A percentile compares a stretch with the other conserved stretches of the same genome.
Evolutionary conservation across 192 early-diverging fungal genomes (phyloP).

Genomic region (Podila horticola): DNA sequence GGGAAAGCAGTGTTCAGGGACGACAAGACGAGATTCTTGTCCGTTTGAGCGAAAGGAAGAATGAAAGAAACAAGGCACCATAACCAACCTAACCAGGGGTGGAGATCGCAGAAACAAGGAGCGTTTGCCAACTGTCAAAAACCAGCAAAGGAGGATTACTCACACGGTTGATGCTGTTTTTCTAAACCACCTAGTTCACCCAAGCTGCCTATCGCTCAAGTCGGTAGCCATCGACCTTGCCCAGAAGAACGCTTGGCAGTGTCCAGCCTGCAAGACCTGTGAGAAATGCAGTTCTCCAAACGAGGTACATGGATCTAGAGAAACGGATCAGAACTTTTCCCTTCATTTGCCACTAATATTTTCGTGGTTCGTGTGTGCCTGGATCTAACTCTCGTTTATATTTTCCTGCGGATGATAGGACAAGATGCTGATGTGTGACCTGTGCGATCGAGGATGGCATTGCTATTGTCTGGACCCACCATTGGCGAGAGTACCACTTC

Average conservation of each 20-base stretch:
- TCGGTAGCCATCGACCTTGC: constrained; percentile 34
- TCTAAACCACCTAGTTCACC: constrained; percentile 47
- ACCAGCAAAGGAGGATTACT: too few species aligned
- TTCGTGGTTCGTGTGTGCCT: not conserved
- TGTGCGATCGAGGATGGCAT: constrained; percentile 60
- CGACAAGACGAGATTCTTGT: not conserved
- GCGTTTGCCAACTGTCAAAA: too few species aligned
- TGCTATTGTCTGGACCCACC: constrained; percentile 56
- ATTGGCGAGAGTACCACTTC: constrained; percentile 45
- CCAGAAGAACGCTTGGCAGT: constrained; percentile 59
- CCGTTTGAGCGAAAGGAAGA: too few species aligned
- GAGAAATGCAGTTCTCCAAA: constrained; percentile 53
- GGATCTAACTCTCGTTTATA: not conserved
- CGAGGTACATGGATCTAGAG: constrained; percentile 50
- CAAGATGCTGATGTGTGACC: constrained; percentile 58
- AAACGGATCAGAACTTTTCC: not conserved
- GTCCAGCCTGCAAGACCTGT: constrained; percentile 62
- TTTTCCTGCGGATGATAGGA: constrained; percentile 37
- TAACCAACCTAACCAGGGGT: too few species aligned
- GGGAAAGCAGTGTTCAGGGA: not conserved
- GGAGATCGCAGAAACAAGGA: too few species aligned
- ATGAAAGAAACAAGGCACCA: too few species aligned
- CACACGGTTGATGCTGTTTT: too few species aligned
- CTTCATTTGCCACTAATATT: not conserved
- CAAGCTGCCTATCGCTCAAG: constrained; percentile 49